Base-by-base conservation (phyloP, 2,329 filamentous ascomycete genomes). In the Aspergillus tanneri region DNA sequence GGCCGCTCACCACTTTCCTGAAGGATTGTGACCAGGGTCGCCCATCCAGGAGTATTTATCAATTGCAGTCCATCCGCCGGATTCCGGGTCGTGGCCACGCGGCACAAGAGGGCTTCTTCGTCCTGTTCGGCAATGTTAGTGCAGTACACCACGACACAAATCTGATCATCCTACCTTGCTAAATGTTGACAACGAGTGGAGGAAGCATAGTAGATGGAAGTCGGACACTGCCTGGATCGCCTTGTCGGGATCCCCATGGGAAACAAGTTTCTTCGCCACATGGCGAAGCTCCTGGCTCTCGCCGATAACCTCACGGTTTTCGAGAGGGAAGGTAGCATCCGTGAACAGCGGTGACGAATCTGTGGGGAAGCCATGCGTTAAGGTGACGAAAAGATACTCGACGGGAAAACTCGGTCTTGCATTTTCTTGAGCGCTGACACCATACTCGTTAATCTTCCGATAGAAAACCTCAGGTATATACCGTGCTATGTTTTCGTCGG, bases 381-480 rank as follows among this genome's bases (percentile, higher is more conserved):
- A 80, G 7, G 93, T 97, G 52, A 97, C 89, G 47, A 97, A 85
- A 25, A 99, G 81, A 68, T 97, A 99, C 67, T 99, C 93, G 40
- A 96, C 91, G 0, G 93, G 93, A 68, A 99, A 99, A 37, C 88
- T 85, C 0, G 93, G 93, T 67, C 96, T 97, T 19, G 93, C 93
- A 61, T 96, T 97, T 70, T 97, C 90, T 67, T 96, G 93, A 6
- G 97, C 93, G 59, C 92, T 96, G 55, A 87, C 89, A 25, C 91
- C 91, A 65, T 99, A 96, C 68, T 99, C 92, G 70, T 99, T 99
- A 70, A 96, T 90, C 59, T 83, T 85, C 53, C 92, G 84, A 74
- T 95, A 99, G 72, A 97, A 99, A 4, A 99, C 92, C 64, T 99
- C 93, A 1, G 93, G 93, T 18, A 99, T 95, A 65, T 99, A 99